Evolutionary conservation across 1,139 yeast genomes (phyloP), one percentile per base, ranked within the genome.

Genomic region (Suzukiozyma palmioleophila): DNA sequence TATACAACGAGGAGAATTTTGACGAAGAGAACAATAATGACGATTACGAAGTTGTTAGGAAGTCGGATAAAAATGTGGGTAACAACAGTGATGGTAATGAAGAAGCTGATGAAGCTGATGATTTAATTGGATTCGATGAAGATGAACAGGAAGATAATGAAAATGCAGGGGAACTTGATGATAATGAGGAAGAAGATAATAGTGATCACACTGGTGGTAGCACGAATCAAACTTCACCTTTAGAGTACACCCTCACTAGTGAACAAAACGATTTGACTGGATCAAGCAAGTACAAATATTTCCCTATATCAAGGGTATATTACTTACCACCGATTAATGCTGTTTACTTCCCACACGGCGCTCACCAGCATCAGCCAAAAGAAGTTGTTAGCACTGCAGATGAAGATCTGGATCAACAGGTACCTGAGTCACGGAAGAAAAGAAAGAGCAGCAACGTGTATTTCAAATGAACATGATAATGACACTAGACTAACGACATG

Each of bases 311-410:
- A 41, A 67, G 64, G 44, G 79, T 75, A 30, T 77, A 77, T 51
- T 77, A 77, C 56, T 59, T 76, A 38, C 81, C 81, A 8, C 83
- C 82, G 1, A 76, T 77, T 24, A 78, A 77, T 51, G 79, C 73
- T 38, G 81, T 77, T 8, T 77, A 77, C 51, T 72, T 77, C 45
- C 83, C 83, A 1, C 83, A 77, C 51, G 69, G 80, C 6, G 78
- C 74, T 2, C 81, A 76, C 49, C 80, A 69, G 41, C 60, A 59
- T 33, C 47, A 48, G 22, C 62, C 34, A 29, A 48, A 49, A 32
- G 47, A 40, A 12, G 47, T 44, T 12, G 39, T 35, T 34, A 42
- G 36, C 13, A 32, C 26, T 31, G 45, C 37, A 22, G 45, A 42
- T 10, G 53, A 43, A 7, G 18, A 14, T 15, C 36, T 24, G 18